Evolutionary conservation across 495 filamentous ascomycete species (phyloP).

Genomic region (Penicillium odoratum): DNA sequence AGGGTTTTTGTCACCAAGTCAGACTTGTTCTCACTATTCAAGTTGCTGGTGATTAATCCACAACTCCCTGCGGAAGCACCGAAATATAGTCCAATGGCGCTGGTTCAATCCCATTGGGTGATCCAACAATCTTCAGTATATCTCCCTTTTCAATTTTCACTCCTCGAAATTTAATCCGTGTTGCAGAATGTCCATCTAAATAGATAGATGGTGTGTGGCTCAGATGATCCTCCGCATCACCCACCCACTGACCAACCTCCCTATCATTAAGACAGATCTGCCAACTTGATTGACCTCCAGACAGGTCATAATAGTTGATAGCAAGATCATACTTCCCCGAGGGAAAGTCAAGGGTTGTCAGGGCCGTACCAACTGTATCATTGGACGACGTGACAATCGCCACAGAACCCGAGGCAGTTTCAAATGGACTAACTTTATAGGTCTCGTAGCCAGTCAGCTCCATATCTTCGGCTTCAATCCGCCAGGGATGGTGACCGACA

Average conservation of each 20-base stretch:
- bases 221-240: slow-evolving; percentile 55
- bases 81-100: slow-evolving; percentile 69
- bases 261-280: slow-evolving; percentile 53
- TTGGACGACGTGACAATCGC: slow-evolving; percentile 53
- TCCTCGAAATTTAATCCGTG: slow-evolving; percentile 55
- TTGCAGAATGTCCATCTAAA: slow-evolving; percentile 65
- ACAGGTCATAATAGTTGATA: slow-evolving; percentile 66
- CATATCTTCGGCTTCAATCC: slow-evolving; percentile 68
- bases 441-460: slow-evolving; percentile 51
- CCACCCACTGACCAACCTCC: slow-evolving; percentile 57
- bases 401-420: slow-evolving; percentile 51
- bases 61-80: slow-evolving; percentile 56
- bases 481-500: slow-evolving; percentile 58
- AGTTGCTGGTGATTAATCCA: slow-evolving; percentile 44
- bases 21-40: too few species aligned
- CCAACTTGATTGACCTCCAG: slow-evolving; percentile 54
- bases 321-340: slow-evolving; percentile 61
- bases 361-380: slow-evolving; percentile 49
- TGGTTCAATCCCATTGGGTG: slow-evolving; percentile 57
- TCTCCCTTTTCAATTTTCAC: slow-evolving; percentile 55
- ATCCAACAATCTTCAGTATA: slow-evolving; percentile 58
- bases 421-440: slow-evolving; percentile 52
- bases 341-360: slow-evolving; percentile 42
- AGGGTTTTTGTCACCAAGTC: too few species aligned
- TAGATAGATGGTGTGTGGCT: slow-evolving; percentile 56